Evolutionary conservation across 1,284 basidiomycete genomes (phyloP).

Genomic region (Athelia psychrophila): DNA sequence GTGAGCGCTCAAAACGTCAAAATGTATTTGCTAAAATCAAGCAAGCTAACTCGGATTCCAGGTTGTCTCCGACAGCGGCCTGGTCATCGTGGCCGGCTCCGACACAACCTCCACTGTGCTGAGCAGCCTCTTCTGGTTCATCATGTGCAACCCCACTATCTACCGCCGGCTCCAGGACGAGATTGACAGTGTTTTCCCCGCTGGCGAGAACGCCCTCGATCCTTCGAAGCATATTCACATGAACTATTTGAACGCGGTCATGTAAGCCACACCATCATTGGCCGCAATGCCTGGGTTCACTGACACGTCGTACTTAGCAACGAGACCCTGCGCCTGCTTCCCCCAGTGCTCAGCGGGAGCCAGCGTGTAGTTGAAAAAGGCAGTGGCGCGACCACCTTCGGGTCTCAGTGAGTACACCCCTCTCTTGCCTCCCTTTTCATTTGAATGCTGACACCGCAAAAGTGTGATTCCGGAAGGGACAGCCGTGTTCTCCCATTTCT

Average conservation of each 20-base stretch:
- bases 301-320: conserved; percentile 10
- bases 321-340: conserved; percentile 16
- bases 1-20: no score
- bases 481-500: conserved; percentile 31
- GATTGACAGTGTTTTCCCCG: conserved; percentile 25
- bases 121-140: conserved; percentile 30
- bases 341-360: conserved; percentile 13
- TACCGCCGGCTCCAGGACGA: conserved; percentile 32
- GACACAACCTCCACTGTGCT: conserved; percentile 38
- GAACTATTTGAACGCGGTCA: conserved; percentile 32
- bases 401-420: neutral
- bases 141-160: conserved; percentile 27
- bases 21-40: conserved; percentile 4
- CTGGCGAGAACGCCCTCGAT: conserved; percentile 25
- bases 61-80: conserved; percentile 13
- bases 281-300: no score
- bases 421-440: neutral
- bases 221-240: conserved; percentile 23
- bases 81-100: conserved; percentile 33
- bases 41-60: no score
- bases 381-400: neutral
- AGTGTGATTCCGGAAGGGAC: conserved; percentile 36
- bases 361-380: conserved; percentile 1
- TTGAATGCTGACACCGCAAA: neutral
- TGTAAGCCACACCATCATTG: conserved; percentile 23